Conservation (phyloP, 805 yeast genomes). For the Starmerella riodocensis region DNA sequence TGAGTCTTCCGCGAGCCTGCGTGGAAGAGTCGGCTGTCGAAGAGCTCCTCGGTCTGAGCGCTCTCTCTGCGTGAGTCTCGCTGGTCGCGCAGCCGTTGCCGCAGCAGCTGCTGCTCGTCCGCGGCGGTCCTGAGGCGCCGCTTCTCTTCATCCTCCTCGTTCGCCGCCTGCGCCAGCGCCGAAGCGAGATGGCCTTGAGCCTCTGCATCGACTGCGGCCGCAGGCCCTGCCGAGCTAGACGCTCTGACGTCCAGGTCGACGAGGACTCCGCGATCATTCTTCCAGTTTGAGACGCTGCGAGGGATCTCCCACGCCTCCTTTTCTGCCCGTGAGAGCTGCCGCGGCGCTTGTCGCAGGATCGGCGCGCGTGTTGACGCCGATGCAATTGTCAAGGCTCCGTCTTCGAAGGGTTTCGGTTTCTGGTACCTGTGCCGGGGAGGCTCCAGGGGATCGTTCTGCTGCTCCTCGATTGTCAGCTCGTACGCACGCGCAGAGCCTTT, state of each 20-base stretch:
- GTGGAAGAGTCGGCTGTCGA: constrained; percentile 47
- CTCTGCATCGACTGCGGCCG: constrained; percentile 38
- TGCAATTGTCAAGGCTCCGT: constrained; percentile 1
- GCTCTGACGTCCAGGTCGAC: constrained; percentile 62
- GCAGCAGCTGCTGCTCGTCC: constrained; percentile 30
- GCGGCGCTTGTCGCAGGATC: constrained; percentile 38
- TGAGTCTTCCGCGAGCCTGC: constrained; percentile 30
- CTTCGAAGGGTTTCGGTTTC: constrained; percentile 1
- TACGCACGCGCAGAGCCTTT: constrained; percentile 24
- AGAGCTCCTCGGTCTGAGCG: constrained; percentile 31
- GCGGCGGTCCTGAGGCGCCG: background rate
- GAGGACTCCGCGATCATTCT: constrained; percentile 80
- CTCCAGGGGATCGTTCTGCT: constrained; percentile 68
- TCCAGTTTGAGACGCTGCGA: constrained; percentile 88
- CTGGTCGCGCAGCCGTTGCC: constrained; percentile 28
- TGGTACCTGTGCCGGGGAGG: constrained; percentile 66
- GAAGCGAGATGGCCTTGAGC: constrained; percentile 38
- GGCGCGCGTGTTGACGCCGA: constrained; percentile 31
- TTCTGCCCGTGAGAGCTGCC: constrained; percentile 52
- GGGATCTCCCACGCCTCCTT: constrained; percentile 78
- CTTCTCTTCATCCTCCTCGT: constrained; percentile 41
- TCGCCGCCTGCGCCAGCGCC: constrained; percentile 61
- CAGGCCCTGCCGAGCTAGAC: constrained; percentile 5
- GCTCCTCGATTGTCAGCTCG: constrained; percentile 52
- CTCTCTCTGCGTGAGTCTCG: constrained; percentile 17